A percentile compares a stretch with the other conserved stretches of the same genome.
These are phyloP conservation scores for Petunia axillaris DNA, from an alignment of 257 asterid species.

Conservation along the genomic window DNA sequence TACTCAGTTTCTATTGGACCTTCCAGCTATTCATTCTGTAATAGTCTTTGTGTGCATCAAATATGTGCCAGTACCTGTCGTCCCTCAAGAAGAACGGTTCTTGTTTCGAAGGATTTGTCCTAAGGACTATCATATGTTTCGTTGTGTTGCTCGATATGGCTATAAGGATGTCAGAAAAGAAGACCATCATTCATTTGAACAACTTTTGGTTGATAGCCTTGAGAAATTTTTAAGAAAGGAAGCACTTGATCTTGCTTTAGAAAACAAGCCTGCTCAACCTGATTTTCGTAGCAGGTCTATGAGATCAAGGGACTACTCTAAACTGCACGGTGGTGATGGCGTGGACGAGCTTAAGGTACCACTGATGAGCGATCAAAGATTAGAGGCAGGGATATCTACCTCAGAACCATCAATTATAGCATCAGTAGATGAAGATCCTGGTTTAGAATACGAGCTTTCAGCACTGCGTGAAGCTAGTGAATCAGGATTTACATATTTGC, in stretches of 20 bases:
- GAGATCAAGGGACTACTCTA: constrained; percentile 45
- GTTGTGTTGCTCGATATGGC: constrained; percentile 91
- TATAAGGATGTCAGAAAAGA: constrained; percentile 89
- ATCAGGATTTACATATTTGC: constrained; percentile 83
- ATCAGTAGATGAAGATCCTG: constrained; percentile 69
- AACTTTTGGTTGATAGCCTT: constrained; percentile 74
- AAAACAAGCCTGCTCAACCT: constrained; percentile 37
- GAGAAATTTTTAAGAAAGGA: constrained; percentile 78
- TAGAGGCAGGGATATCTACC: constrained; percentile 16
- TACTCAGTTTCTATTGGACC: constrained; percentile 73
- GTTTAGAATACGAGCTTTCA: constrained; percentile 85
- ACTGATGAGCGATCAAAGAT: constrained; percentile 50
- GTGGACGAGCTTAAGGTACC: constrained; percentile 55
- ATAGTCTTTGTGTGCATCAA: constrained; percentile 89
- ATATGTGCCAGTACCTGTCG: constrained; percentile 82
- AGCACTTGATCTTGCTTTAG: constrained; percentile 73
- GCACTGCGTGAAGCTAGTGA: constrained; percentile 73
- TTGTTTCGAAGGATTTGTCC: constrained; percentile 83
- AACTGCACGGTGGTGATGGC: constrained; percentile 39
- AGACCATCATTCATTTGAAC: constrained; percentile 83
- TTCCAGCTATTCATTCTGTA: constrained; percentile 89
- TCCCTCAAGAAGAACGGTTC: constrained; percentile 89
- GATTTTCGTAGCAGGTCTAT: constrained; percentile 52
- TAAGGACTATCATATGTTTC: constrained; percentile 90
- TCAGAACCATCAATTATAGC: constrained; percentile 56